Evolutionary conservation across 805 yeast species (phyloP), one percentile per base, ranked within the genome.

Genomic region (Ogataea allantospora): DNA sequence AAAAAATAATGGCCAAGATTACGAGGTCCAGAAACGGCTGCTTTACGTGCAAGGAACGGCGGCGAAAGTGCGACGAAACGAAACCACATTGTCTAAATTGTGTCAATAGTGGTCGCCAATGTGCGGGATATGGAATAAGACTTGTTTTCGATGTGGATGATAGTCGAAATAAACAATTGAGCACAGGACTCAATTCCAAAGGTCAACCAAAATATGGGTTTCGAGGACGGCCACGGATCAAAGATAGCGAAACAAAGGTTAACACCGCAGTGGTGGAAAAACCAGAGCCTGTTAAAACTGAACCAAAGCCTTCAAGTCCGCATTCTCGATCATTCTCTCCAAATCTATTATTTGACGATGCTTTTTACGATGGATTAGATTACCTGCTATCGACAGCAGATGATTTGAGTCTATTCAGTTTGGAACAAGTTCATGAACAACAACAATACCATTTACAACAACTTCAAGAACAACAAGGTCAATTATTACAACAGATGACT

Each of bases 1-100:
- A 23, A 23, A 23, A 10, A 7, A 24, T 11, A 10, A 48, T 48
- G 53, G 49, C 40, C 3, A 73, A 70, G 51, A 68, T 72, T 7
- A 69, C 68, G 5, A 49, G 80, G 40, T 78, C 77, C 5, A 56
- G 80, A 42, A 74, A 73, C 3, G 82, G 80, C 0, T 76, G 82
- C 44, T 71, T 78, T 70, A 75, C 78, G 1, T 76, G 82, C 52
- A 75, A 75, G 47, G 64, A 58, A 42, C 60, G 80, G 38, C 68
- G 77, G 42, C 56, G 78, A 36, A 76, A 76, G 45, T 76, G 82
- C 51, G 81, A 75, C 48, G 82, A 76, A 48, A 63, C 64, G 2
- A 73, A 70, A 43, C 82, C 82, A 2, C 46, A 38, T 7, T 76
- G 82, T 52, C 54, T 58, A 26, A 76, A 74, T 48, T 76, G 81